phyloP scores from a whole-genome alignment of 2,329 filamentous ascomycete genomes.

The Boeremia exigua region DNA sequence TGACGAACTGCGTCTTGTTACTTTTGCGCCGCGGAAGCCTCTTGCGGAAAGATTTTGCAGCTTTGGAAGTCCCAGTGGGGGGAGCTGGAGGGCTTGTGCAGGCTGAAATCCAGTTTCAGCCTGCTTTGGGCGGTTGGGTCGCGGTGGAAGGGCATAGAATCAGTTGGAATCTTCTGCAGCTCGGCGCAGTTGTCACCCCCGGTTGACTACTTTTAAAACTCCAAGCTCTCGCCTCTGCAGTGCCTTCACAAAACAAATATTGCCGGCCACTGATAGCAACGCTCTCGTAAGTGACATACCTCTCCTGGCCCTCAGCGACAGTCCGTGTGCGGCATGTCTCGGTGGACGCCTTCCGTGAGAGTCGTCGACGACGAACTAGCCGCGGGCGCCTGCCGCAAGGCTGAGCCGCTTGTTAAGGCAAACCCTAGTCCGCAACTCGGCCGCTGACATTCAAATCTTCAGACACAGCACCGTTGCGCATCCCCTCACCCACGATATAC shows the following conservation, averaged over 20 bases:
- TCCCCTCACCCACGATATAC: conserved; percentile 13
- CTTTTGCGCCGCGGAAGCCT: background rate
- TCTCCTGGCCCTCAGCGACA: background rate
- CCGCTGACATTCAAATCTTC: conserved; percentile 24
- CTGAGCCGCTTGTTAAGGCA: conserved; percentile 25
- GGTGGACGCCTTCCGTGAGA: conserved; percentile 26
- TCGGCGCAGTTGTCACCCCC: conserved; percentile 44
- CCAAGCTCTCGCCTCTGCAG: conserved; percentile 26
- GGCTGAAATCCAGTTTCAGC: conserved; percentile 15
- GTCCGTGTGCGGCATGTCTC: conserved; percentile 18
- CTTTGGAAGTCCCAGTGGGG: background rate
- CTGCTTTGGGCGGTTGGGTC: conserved; percentile 35
- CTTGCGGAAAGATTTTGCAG: background rate
- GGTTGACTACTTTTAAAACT: conserved; percentile 44
- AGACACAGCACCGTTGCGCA: conserved; percentile 15
- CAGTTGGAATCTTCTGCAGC: conserved; percentile 43
- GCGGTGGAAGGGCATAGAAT: conserved; percentile 45
- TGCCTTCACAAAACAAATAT: conserved; percentile 17
- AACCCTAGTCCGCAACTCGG: conserved; percentile 16
- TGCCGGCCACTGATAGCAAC: conserved; percentile 4
- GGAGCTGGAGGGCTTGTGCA: conserved; percentile 19
- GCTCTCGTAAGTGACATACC: conserved; percentile 11
- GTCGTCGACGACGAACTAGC: conserved; percentile 12
- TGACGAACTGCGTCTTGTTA: conserved; percentile 6
- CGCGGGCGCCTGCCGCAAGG: conserved; percentile 21